phyloP scores from a whole-genome alignment of 164 flowering plant genomes.

The Brasenia schreberi region DNA sequence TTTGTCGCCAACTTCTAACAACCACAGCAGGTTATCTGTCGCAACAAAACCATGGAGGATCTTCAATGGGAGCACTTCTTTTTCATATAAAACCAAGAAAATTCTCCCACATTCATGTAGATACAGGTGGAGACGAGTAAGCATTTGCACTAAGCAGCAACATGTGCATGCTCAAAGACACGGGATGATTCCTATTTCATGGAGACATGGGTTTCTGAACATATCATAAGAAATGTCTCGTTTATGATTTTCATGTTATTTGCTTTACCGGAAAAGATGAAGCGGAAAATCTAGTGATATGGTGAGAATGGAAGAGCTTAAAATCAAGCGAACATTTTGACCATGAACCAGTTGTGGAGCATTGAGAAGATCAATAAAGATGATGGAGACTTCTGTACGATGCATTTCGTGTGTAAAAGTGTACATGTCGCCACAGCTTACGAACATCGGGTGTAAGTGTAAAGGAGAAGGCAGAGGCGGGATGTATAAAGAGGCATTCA shows the following conservation, averaged over 20 bases:
- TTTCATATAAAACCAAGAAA: background rate
- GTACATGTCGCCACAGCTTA: too few species aligned
- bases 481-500: background rate
- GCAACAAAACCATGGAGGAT: background rate
- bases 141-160: background rate
- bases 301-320: too few species aligned
- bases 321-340: too few species aligned
- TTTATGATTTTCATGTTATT: background rate
- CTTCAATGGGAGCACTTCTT: background rate
- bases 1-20: background rate
- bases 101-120: background rate
- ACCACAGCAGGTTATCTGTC: background rate
- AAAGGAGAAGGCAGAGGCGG: background rate
- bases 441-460: background rate
- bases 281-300: background rate
- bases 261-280: background rate
- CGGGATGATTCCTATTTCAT: background rate
- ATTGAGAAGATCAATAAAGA: too few species aligned
- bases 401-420: too few species aligned
- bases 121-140: background rate
- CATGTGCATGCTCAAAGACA: background rate
- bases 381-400: too few species aligned
- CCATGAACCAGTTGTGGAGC: too few species aligned
- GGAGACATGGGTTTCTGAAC: background rate
- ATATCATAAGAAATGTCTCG: background rate